Evolutionary conservation across 116 monocot species (phyloP).

Genomic region (Papilionanthe hybrid): DNA sequence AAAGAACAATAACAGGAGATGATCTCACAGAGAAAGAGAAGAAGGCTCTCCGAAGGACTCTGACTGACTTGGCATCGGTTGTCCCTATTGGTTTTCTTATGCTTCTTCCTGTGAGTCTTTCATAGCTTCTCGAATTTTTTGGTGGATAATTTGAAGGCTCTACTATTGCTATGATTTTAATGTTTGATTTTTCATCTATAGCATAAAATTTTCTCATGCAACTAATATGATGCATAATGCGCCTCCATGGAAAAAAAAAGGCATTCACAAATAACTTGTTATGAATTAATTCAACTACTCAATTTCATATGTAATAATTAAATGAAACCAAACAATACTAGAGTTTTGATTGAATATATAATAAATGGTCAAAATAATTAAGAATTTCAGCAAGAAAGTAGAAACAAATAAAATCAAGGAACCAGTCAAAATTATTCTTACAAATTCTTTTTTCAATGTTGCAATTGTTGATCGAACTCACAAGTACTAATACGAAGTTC

Average conservation of each 20-base stretch:
- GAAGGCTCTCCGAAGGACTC: conserved; percentile 81
- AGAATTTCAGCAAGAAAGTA: too few species aligned
- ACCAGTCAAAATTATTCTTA: too few species aligned
- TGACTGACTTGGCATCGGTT: conserved; percentile 89
- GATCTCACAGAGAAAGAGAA: conserved; percentile 95
- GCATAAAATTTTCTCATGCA: neutral
- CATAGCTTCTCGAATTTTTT: neutral
- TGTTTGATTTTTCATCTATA: neutral
- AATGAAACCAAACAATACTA: too few species aligned
- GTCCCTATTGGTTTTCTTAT: conserved; percentile 96
- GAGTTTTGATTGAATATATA: too few species aligned
- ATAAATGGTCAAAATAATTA: too few species aligned
- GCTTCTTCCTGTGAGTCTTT: conserved; percentile 90
- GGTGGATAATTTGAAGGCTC: neutral
- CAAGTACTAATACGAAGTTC: too few species aligned
- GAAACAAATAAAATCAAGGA: too few species aligned
- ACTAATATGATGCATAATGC: neutral
- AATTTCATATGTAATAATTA: neutral
- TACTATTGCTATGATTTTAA: neutral
- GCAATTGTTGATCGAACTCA: too few species aligned
- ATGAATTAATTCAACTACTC: neutral
- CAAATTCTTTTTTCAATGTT: too few species aligned
- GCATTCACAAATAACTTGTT: neutral
- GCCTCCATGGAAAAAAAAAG: neutral
- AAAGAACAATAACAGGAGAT: conserved; percentile 76